Base-by-base conservation (phyloP, 2,329 filamentous ascomycete species). In the Botrytis aclada region DNA sequence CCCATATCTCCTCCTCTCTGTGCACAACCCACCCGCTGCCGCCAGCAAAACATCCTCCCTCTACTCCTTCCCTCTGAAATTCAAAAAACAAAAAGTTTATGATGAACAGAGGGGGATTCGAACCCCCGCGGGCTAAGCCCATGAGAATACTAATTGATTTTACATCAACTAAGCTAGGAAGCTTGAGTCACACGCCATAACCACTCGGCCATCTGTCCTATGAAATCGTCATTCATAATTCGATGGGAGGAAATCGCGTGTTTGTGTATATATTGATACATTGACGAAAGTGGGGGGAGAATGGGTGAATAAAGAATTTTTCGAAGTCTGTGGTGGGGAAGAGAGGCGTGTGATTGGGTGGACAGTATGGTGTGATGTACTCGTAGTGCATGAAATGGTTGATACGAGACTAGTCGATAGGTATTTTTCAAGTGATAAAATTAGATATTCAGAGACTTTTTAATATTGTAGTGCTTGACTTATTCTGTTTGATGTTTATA, bases 101-200 rank as follows among this genome's bases (percentile, higher is more conserved):
- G 20, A 16, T 62, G 70, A 67, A 72, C 70, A 72, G 70, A 72
- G 29, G 70, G 70, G 70, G 70, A 72, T 72, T 72, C 70, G 70
- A 72, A 72, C 70, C 70, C 70, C 70, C 29, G 70, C 70, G 51
- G 62, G 70, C 51, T 72, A 39, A 41, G 61, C 62, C 70, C 62
- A 72, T 72, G 70, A 72, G 70, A 72, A 72, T 72, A 9, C 62
- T 32, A 54, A 9, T 47, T 41, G 25, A 39, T 51, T 60, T 54
- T 45, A 8, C 14, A 67, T 12, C 45, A 72, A 65, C 7, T 32
- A 72, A 72, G 62, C 69, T 58, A 16, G 1, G 14, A 47, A 67
- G 70, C 70, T 72, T 72, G 70, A 72, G 70, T 72, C 70, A 72
- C 70, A 72, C 70, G 70, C 70, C 70, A 67, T 72, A 72, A 72